Conservation (phyloP, 768 basidiomycete genomes). For the Tephrocybe sp. region DNA sequence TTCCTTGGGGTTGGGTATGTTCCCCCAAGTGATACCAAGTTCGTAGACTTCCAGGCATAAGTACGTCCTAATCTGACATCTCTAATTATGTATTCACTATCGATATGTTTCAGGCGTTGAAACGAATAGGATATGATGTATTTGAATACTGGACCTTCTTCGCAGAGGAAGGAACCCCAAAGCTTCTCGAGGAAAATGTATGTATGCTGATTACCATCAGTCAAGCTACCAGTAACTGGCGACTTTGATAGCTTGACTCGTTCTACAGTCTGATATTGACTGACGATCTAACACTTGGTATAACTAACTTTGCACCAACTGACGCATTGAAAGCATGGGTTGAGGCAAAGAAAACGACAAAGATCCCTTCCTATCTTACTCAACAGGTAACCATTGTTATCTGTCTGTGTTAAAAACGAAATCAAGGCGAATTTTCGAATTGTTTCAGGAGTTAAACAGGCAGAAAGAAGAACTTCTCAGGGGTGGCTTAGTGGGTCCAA, state of each 20-base stretch:
- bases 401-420: not conserved
- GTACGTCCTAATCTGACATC: too few relatives aligned
- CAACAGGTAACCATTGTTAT: conserved; percentile 21
- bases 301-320: conserved; percentile 21
- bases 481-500: conserved; percentile 8
- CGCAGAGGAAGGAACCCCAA: conserved; percentile 28
- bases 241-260: conserved; percentile 32
- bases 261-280: conserved; percentile 35
- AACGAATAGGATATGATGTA: conserved; percentile 27
- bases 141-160: conserved; percentile 40
- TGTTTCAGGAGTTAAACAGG: conserved; percentile 1
- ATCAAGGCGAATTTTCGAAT: not conserved
- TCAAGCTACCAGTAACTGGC: not conserved
- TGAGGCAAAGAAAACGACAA: conserved; percentile 21
- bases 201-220: conserved; percentile 12
- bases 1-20: conserved; percentile 38
- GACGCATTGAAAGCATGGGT: conserved; percentile 32
- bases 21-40: conserved; percentile 22
- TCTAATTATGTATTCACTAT: too few relatives aligned
- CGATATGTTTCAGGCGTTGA: conserved; percentile 13
- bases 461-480: conserved; percentile 8
- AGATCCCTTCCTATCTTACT: conserved; percentile 23
- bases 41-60: conserved; percentile 5
- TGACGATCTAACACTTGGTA: conserved; percentile 27
- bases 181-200: conserved; percentile 38